Evolutionary conservation across 108 stramenopile species (phyloP).

Genomic region (Nannochloropsis gaditana): DNA sequence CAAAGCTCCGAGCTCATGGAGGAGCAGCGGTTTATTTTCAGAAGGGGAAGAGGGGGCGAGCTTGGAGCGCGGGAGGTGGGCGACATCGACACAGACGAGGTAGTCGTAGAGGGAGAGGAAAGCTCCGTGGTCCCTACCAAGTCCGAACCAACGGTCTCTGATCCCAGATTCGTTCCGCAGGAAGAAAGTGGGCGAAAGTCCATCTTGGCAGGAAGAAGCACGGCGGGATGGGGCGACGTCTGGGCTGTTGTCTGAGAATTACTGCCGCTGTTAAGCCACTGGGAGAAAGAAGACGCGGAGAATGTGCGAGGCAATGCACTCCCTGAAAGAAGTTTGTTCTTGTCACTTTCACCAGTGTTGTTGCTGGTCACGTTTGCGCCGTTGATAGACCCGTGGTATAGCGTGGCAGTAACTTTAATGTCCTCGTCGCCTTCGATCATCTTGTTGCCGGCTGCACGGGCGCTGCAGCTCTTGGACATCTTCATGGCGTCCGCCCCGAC

Average conservation of each 20-base stretch:
- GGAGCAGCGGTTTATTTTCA: not conserved
- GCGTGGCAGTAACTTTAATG: not conserved
- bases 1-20: slow-evolving; percentile 14
- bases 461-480: not conserved
- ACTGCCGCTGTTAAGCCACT: not conserved
- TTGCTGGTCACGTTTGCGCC: not conserved
- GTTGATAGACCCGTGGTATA: not conserved
- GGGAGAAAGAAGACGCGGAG: not conserved
- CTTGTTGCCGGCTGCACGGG: not conserved
- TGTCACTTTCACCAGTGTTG: not conserved
- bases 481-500: not conserved
- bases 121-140: no score
- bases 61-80: not conserved
- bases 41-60: not conserved
- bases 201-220: no score
- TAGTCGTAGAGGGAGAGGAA: no score
- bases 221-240: no score
- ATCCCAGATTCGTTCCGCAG: no score
- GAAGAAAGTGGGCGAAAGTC: no score
- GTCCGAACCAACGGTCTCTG: no score
- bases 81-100: no score
- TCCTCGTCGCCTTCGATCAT: not conserved
- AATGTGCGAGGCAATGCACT: not conserved
- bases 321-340: not conserved
- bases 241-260: no score